Evolutionary conservation across 371 early-diverging fungal species (phyloP).

Genomic region (Mucor piriformis): DNA sequence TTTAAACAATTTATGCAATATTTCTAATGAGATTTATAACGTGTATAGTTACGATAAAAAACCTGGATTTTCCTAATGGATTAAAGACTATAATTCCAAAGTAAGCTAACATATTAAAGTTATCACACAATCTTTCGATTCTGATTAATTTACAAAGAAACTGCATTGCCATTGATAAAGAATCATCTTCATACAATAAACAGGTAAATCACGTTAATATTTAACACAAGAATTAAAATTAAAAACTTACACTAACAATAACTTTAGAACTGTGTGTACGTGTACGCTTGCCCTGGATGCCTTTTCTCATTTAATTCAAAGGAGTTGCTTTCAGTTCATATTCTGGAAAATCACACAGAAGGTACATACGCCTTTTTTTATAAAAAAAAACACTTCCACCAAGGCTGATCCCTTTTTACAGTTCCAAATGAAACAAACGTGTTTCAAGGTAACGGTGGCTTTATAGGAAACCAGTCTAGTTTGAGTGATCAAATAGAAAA

Average conservation of each 20-base stretch:
- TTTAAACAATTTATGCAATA: constrained; percentile 8
- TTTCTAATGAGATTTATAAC: constrained; percentile 11
- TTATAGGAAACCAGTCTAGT: constrained; percentile 5
- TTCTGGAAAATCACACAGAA: constrained; percentile 8
- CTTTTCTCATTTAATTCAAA: constrained; percentile 6
- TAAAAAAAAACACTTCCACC: not conserved
- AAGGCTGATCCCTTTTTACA: constrained; percentile 9
- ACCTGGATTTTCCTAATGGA: constrained; percentile 7
- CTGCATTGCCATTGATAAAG: constrained; percentile 6
- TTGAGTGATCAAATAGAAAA: constrained; percentile 14
- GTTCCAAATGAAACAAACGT: constrained; percentile 12
- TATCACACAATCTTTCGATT: constrained; percentile 11
- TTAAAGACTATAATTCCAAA: constrained; percentile 11
- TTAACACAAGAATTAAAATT: constrained; percentile 4
- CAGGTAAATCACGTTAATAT: constrained; percentile 1
- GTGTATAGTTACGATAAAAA: constrained; percentile 3
- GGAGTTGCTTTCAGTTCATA: constrained; percentile 8
- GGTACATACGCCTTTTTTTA: constrained; percentile 7
- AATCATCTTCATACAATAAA: constrained; percentile 10
- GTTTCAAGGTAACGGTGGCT: constrained; percentile 9
- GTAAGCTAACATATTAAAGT: constrained; percentile 6
- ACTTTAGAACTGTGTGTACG: constrained; percentile 4
- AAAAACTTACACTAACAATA: not conserved
- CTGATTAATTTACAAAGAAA: constrained; percentile 14
- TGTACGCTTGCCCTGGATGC: constrained; percentile 8